Base-by-base conservation (phyloP, 352 stramenopile genomes). In the Thraustotheca clavata region DNA sequence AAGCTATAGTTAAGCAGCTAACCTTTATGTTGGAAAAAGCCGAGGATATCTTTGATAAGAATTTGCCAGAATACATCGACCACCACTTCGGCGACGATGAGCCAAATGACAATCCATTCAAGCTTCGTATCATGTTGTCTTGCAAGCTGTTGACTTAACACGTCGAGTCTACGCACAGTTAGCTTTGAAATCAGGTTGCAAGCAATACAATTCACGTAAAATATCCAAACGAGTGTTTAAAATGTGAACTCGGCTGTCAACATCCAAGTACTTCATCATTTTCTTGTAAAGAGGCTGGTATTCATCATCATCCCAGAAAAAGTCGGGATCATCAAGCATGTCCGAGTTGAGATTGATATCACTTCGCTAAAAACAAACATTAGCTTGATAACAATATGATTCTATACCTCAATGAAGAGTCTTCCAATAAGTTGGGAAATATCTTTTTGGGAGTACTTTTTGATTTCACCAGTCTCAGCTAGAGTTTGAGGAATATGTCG, bases 271-370 rank as follows among this genome's bases (percentile, higher is more conserved):
- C 69, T 91, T 88, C 70, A 89, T 86, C 60, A 97, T 78, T 59
- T 89, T 89, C 67, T 91, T 80, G 75, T 98, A 98, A 49, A 94
- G 61, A 5, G 90, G 90, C 69, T 98, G 87, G 65, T 93, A 96
- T 62, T 94, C 73, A 67, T 97, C 87, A 41, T 96, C 80, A 67
- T 97, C 89, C 92, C 91, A 98, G 70, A 98, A 97, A 50, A 96
- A 97, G 49, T 97, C 90, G 1, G 91, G 91, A 35, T 94, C 94
- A 65, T 97, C 89, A 32, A 98, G 77, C 71, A 98, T 96, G 54
- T 98, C 91, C 38, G 85, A 96, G 62, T 97, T 94, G 26, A 98
- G 68, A 61, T 98, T 98, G 39, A 98, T 86, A 54, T 96, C 86
- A 59, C 88, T 68, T 20, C 60, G 60, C 60, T 68, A 50, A n/a